Evolutionary conservation across 257 asterid species (phyloP), one percentile per base, ranked within the genome.

Genomic region (Jacaranda mimosifolia): DNA sequence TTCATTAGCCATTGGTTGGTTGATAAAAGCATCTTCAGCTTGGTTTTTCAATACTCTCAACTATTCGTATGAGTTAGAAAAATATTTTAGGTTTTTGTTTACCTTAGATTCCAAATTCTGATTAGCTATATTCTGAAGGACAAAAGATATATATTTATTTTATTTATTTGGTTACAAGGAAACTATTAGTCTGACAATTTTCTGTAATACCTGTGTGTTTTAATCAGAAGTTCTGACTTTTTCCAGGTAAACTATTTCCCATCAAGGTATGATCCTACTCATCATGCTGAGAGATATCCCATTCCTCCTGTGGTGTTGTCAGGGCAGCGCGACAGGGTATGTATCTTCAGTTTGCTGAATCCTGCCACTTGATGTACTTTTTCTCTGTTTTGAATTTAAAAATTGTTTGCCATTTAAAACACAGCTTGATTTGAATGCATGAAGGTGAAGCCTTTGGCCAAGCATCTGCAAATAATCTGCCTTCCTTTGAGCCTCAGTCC

Each of bases 161-260:
- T 9, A 2, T 11, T 13, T 71, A 1, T 63, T 15, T 45, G 67
- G 46, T 46, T 14, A 9, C 18, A 26, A 43, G 6, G 55, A 43
- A 1, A 39, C 10, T 8, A 57, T 13, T 51, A 18, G 9, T 59
- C 0, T 39, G n/a, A 46, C 13, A 8, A 12, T 42, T 12, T 60
- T 49, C 36, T 26, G 42, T 58, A 71, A 21, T n/a, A 14, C 60
- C 11, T 60, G 51, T 60, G 51, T 72, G 66, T 26, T 78, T 36
- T 68, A 4, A 67, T 56, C 40, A 19, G 19, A 72, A 68, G 32
- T 53, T 68, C 32, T 57, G 57, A 56, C 26, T 39, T 43, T 73
- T 78, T 68, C 40, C 83, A 88, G 93, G 88, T 88, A 53, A 84
- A 88, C 88, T 88, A 88, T 81, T 85, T 86, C 82, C 93, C 93